Conservation (phyloP, 805 yeast species). For the Schizosaccharomyces octosporus region DNA sequence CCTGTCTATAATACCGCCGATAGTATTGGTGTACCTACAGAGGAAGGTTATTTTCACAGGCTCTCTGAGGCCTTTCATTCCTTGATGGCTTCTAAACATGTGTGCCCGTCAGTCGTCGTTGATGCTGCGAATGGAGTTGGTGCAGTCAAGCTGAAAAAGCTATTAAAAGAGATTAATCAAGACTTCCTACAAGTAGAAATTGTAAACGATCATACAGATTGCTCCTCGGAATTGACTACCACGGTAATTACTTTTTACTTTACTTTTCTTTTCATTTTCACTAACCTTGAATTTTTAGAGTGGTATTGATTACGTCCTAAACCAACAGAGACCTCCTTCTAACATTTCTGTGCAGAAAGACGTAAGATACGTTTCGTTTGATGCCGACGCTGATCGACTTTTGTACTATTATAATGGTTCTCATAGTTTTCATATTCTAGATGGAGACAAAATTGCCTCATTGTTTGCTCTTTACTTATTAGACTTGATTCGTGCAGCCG, state of each 20-base stretch:
- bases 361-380: conserved; percentile 56
- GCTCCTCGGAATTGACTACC: conserved; percentile 26
- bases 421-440: conserved; percentile 23
- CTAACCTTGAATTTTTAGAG: conserved; percentile 38
- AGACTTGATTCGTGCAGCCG: conserved; percentile 23
- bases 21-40: conserved; percentile 36
- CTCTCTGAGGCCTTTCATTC: conserved; percentile 28
- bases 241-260: not conserved
- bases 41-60: conserved; percentile 45
- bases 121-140: conserved; percentile 98
- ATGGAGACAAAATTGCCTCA: conserved; percentile 85
- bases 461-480: conserved; percentile 48
- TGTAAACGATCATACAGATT: conserved; percentile 25
- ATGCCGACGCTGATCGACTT: conserved; percentile 92
- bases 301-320: conserved; percentile 91
- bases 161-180: conserved; percentile 21
- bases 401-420: conserved; percentile 27
- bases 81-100: conserved; percentile 15
- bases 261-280: not conserved
- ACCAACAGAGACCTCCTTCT: conserved; percentile 54
- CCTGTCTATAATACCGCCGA: conserved; percentile 27
- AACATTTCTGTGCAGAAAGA: conserved; percentile 25
- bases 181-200: conserved; percentile 19
- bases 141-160: conserved; percentile 37
- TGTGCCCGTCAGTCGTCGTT: conserved; percentile 25